Base-by-base conservation (phyloP, 495 filamentous ascomycete species). In the Penicillium desertorum region DNA sequence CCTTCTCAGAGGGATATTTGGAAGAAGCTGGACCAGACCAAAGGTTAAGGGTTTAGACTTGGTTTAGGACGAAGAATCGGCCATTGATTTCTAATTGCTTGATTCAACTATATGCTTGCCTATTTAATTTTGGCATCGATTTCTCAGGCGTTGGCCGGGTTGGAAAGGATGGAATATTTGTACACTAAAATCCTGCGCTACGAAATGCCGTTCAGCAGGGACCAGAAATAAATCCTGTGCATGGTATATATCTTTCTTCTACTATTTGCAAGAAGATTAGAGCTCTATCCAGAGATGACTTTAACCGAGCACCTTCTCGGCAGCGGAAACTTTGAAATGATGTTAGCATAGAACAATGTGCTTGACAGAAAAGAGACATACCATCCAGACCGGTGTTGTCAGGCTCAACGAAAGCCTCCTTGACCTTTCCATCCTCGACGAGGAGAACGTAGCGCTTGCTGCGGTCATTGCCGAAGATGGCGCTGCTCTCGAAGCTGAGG, bases 341-440 rank as follows among this genome's bases (percentile, higher is more conserved):
- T 49, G 57, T 70, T 59, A 67, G 67, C 47, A 45, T 46, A 29
- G 16, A 41, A 44, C 53, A 7, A 50, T 42, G 8, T 12, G 23
- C 2, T 23, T 44, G 44, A 51, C 51, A 47, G 29, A 47, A 22
- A 32, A 44, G 42, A 51, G 25, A 64, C 81, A 70, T 73, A 94
- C 91, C 89, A 58, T 88, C 81, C 12, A 94, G 79, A 34, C 94
- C 91, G 34, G 91, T 95, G 75, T 93, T 97, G 74, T 98, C 93
- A 19, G 92, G 91, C 79, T 98, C 94, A 42, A 96, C 81, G 60
- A 88, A 83, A 44, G 87, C 75, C 59, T 85, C 81, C 73, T 81
- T 87, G 65, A 91, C 87, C 73, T 88, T 90, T 45, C 90, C 90
- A 62, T 89, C 75, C 74, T 92, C 84, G 47, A 93, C 74, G 29